phyloP scores from a whole-genome alignment of 1,139 yeast species.

The Candida smagusa region DNA sequence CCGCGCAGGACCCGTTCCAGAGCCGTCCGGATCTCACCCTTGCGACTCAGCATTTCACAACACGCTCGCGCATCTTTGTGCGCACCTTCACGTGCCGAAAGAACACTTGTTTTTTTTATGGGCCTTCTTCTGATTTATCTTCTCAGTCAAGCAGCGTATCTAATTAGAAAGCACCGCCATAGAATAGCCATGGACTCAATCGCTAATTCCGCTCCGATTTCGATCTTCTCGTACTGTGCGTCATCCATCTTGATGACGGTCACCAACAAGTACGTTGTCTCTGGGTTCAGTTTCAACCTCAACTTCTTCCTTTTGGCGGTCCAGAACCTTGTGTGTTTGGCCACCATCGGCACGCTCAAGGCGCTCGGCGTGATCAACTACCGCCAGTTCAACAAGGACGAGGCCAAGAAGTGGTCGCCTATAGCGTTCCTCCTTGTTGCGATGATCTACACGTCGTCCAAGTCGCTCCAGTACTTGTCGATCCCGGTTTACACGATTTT shows the following conservation, averaged over 20 bases:
- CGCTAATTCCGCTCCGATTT: slow-evolving; percentile 81
- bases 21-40: no score
- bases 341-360: slow-evolving; percentile 70
- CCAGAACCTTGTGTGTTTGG: slow-evolving; percentile 79
- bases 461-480: slow-evolving; percentile 85
- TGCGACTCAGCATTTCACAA: no score
- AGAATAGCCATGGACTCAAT: slow-evolving; percentile 37
- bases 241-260: slow-evolving; percentile 98
- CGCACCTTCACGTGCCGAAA: not conserved
- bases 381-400: slow-evolving; percentile 80
- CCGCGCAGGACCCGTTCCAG: no score
- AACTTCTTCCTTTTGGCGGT: slow-evolving; percentile 83
- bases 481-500: slow-evolving; percentile 97
- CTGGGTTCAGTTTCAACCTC: slow-evolving; percentile 80
- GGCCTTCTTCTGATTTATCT: slow-evolving; percentile 43
- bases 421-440: slow-evolving; percentile 83
- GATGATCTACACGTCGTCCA: slow-evolving; percentile 96
- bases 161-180: slow-evolving; percentile 19
- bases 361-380: slow-evolving; percentile 73
- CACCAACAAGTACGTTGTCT: slow-evolving; percentile 90
- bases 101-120: slow-evolving; percentile 23
- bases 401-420: slow-evolving; percentile 94
- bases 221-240: slow-evolving; percentile 82
- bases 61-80: not conserved
- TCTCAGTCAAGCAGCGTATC: slow-evolving; percentile 34